A percentile compares a stretch with the other conserved stretches of the same genome.
phyloP scores from a whole-genome alignment of 2,329 filamentous ascomycete species.

The Cordyceps cateniannulata region DNA sequence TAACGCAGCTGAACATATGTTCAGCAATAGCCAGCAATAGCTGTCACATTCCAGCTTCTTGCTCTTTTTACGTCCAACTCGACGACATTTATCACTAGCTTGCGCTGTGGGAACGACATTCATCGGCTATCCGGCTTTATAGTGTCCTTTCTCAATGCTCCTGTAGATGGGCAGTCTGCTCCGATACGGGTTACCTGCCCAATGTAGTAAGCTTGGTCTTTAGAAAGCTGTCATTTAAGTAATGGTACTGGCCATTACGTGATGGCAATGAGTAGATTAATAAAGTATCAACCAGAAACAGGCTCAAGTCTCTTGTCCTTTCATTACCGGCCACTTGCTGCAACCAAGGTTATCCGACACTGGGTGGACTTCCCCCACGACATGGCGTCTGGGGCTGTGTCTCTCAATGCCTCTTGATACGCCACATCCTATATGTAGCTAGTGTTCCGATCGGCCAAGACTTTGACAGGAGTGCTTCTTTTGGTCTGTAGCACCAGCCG shows the following conservation, averaged over 20 bases:
- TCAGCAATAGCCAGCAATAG: background rate
- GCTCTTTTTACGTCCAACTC: background rate
- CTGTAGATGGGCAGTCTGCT: background rate
- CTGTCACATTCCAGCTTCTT: background rate
- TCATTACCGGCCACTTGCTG: no score
- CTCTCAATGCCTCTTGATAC: background rate
- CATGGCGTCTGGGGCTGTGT: background rate
- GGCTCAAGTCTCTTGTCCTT: no score
- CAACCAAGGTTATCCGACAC: background rate
- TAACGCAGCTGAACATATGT: no score
- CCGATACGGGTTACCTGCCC: conserved; percentile 1
- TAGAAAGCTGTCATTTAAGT: background rate
- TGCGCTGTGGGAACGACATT: no score
- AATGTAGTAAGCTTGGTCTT: conserved; percentile 1
- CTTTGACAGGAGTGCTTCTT: background rate
- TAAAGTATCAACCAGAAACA: background rate
- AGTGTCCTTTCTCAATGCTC: background rate
- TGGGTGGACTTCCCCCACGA: background rate
- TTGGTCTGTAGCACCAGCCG: no score
- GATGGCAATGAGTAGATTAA: background rate
- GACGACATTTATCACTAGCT: no score
- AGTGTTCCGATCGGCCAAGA: background rate
- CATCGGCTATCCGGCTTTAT: conserved; percentile 8
- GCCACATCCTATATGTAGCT: background rate
- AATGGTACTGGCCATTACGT: background rate